Percentiles rank a stretch among this genome's conserved stretches.
phyloP scores from a whole-genome alignment of 169 alveolate genomes.

The Theileria orientalis region DNA sequence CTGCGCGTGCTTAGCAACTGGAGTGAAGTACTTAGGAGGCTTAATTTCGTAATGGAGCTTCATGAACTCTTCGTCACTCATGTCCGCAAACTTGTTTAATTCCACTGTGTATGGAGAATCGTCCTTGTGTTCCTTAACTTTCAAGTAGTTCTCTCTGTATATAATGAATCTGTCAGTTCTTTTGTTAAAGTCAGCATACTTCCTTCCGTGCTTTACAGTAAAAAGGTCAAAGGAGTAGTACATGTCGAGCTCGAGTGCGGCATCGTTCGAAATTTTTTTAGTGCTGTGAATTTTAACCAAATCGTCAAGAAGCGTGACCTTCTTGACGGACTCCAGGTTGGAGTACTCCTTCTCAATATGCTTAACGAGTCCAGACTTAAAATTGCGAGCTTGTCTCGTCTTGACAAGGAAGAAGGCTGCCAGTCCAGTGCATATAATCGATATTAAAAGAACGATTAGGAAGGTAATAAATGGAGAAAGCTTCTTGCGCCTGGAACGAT shows the following conservation, averaged over 20 bases:
- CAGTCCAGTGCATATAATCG: background rate
- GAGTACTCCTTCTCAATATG: background rate
- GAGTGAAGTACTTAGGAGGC: conserved; percentile 10
- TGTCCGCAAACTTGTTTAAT: conserved; percentile 27
- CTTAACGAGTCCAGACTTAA: background rate
- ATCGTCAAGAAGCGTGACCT: background rate
- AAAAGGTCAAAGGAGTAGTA: conserved; percentile 35
- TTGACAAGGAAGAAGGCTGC: background rate
- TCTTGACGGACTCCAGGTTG: background rate
- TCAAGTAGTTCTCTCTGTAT: conserved; percentile 33
- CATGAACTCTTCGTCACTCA: conserved; percentile 34
- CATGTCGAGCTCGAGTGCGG: conserved; percentile 1
- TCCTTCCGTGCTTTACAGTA: conserved; percentile 22
- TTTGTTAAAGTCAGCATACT: conserved; percentile 25
- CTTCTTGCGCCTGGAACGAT: too few relatives aligned
- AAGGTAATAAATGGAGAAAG: too few relatives aligned
- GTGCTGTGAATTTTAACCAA: conserved; percentile 1
- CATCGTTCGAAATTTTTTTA: conserved; percentile 11
- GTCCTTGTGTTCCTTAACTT: conserved; percentile 38
- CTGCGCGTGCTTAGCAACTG: background rate
- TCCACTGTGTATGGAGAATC: background rate
- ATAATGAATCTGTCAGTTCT: conserved; percentile 27
- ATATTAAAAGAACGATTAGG: background rate
- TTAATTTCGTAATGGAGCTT: conserved; percentile 19
- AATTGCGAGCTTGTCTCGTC: background rate